A percentile compares a stretch with the other conserved stretches of the same genome.
Conservation (phyloP, 257 asterid genomes). For the Fraxinus quadrangulata region DNA sequence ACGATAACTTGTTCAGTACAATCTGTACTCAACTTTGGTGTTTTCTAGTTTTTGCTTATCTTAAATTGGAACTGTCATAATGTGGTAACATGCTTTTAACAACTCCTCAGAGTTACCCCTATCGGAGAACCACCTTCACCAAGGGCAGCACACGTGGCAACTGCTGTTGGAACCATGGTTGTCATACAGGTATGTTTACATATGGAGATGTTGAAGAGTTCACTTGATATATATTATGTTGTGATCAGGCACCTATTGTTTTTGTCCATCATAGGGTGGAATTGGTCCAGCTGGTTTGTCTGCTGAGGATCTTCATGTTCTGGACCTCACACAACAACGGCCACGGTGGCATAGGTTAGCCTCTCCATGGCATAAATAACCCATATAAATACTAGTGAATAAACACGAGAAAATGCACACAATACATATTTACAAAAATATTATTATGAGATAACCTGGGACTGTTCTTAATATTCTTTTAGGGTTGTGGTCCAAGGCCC, state of each 20-base stretch:
- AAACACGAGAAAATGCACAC: conserved; percentile 8
- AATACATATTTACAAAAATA: conserved; percentile 7
- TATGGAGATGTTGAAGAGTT: conserved; percentile 17
- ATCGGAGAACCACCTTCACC: conserved; percentile 99
- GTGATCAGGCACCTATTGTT: conserved; percentile 17
- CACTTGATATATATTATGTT: conserved; percentile 9
- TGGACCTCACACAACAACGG: conserved; percentile 92
- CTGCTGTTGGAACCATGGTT: conserved; percentile 99
- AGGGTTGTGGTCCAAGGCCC: conserved; percentile 99
- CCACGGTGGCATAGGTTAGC: conserved; percentile 97
- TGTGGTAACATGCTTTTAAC: conserved; percentile 23
- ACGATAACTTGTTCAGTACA: not conserved
- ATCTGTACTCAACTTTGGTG: conserved; percentile 10
- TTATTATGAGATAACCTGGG: conserved; percentile 19
- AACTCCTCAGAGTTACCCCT: conserved; percentile 68
- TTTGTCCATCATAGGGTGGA: conserved; percentile 75
- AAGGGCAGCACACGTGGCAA: conserved; percentile 99
- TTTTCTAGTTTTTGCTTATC: conserved; percentile 20
- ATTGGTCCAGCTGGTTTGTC: conserved; percentile 99
- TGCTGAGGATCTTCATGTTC: conserved; percentile 98
- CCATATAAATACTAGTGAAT: conserved; percentile 9
- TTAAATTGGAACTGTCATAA: conserved; percentile 22
- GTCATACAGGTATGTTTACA: conserved; percentile 84
- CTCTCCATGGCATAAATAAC: conserved; percentile 13
- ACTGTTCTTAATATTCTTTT: conserved; percentile 22